Conservation (phyloP, 2,329 filamentous ascomycete species). For the Phoma sp. region DNA sequence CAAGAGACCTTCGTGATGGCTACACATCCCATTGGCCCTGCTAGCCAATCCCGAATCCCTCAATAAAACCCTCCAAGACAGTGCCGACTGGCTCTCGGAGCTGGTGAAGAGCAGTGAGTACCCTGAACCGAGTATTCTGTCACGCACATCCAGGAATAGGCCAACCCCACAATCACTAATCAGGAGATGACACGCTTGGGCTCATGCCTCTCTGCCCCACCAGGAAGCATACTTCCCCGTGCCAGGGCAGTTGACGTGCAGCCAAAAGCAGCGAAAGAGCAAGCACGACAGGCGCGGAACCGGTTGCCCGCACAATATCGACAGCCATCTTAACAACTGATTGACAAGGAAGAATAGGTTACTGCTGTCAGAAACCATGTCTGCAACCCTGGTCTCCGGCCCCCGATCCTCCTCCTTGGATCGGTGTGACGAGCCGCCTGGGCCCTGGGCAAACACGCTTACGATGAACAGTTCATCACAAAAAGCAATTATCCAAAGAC, state of each 20-base stretch:
- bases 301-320: too few relatives aligned
- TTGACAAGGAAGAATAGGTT: too few relatives aligned
- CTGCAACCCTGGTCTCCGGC: neutral
- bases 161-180: neutral
- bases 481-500: slow-evolving; percentile 15
- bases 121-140: too few relatives aligned
- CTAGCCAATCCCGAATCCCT: too few relatives aligned
- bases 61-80: too few relatives aligned
- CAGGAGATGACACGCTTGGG: neutral
- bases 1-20: too few relatives aligned
- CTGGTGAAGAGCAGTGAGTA: too few relatives aligned
- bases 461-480: slow-evolving; percentile 16
- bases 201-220: neutral
- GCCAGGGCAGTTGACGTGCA: neutral
- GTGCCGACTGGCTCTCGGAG: too few relatives aligned
- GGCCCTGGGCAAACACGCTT: neutral
- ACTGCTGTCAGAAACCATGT: too few relatives aligned
- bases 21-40: too few relatives aligned
- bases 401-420: slow-evolving; percentile 3
- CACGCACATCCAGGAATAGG: neutral
- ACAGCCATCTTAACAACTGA: neutral
- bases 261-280: neutral
- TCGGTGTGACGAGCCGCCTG: slow-evolving; percentile 8
- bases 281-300: too few relatives aligned
- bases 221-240: neutral